A percentile compares a stretch with the other conserved stretches of the same genome.
These are phyloP conservation scores for Xylaria nigripes DNA, from an alignment of 495 filamentous ascomycete genomes.

Conservation along the genomic window DNA sequence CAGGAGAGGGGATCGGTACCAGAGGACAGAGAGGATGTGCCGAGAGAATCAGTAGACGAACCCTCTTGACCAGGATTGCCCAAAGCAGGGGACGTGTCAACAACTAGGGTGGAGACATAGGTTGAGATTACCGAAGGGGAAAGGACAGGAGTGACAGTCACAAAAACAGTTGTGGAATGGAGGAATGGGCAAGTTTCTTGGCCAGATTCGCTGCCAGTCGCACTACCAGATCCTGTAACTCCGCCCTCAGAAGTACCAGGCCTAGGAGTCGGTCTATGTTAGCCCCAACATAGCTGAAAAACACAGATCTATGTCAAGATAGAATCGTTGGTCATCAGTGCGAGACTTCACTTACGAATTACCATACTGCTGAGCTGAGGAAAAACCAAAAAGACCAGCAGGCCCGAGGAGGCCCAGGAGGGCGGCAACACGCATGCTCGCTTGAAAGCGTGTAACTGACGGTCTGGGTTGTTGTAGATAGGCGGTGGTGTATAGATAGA, in stretches of 20 bases:
- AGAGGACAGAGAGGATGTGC: conserved; percentile 9
- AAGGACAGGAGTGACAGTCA: conserved; percentile 24
- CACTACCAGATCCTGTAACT: too few species aligned
- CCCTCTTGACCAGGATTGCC: conserved; percentile 16
- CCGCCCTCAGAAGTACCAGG: conserved; percentile 2
- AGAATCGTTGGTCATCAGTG: not conserved
- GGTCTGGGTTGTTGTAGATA: conserved; percentile 10
- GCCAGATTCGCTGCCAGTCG: conserved; percentile 2
- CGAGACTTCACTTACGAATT: conserved; percentile 16
- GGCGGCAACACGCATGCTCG: conserved; percentile 21
- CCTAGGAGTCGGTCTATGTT: not conserved
- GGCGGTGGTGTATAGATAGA: conserved; percentile 14
- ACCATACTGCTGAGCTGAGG: conserved; percentile 22
- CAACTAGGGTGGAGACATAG: conserved; percentile 22
- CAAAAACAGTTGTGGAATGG: conserved; percentile 28
- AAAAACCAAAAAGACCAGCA: conserved; percentile 17
- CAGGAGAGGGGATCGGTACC: conserved; percentile 12
- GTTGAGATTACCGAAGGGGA: conserved; percentile 23
- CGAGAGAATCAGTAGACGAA: not conserved
- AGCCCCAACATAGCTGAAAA: not conserved
- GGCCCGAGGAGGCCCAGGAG: conserved; percentile 19
- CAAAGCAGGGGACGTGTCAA: conserved; percentile 13
- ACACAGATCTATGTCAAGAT: not conserved
- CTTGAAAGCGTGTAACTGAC: not conserved
- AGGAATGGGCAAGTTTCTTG: conserved; percentile 19